A percentile compares a stretch with the other conserved stretches of the same genome.
These are phyloP conservation scores for Candida qinlingensis DNA, from an alignment of 805 yeast species.

Conservation along the genomic window DNA sequence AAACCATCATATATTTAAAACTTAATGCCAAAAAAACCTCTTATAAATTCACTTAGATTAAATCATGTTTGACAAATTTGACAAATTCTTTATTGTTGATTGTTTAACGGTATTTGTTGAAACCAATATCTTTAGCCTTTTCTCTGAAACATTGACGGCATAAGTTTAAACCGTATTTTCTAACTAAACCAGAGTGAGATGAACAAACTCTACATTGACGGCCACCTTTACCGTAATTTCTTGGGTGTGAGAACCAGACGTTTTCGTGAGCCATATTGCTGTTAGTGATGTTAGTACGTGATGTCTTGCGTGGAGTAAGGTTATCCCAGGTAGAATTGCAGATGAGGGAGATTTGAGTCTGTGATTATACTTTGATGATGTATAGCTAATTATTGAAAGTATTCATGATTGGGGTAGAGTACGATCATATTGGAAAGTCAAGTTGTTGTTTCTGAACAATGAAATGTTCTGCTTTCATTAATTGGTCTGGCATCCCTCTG, in stretches of 20 bases:
- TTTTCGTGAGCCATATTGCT: conserved; percentile 98
- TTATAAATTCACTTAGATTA: conserved; percentile 6
- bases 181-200: conserved; percentile 98
- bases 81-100: background rate
- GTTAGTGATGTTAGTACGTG: conserved; percentile 21
- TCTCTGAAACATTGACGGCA: conserved; percentile 99
- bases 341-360: background rate
- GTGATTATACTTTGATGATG: background rate
- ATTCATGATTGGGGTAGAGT: too few species aligned
- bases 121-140: conserved; percentile 98
- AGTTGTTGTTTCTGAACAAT: too few species aligned
- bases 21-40: conserved; percentile 5
- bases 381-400: background rate
- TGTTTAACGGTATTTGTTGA: conserved; percentile 93
- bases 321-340: too few species aligned
- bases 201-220: conserved; percentile 99
- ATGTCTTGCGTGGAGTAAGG: background rate
- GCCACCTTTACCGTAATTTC: conserved; percentile 99
- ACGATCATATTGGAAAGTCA: too few species aligned
- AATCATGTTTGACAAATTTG: conserved; percentile 7
- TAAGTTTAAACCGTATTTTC: conserved; percentile 99
- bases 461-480: too few species aligned
- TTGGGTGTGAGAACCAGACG: conserved; percentile 99
- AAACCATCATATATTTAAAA: conserved; percentile 5
- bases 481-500: too few species aligned